phyloP scores from a whole-genome alignment of 257 asterid species.

The Verbena officinalis region DNA sequence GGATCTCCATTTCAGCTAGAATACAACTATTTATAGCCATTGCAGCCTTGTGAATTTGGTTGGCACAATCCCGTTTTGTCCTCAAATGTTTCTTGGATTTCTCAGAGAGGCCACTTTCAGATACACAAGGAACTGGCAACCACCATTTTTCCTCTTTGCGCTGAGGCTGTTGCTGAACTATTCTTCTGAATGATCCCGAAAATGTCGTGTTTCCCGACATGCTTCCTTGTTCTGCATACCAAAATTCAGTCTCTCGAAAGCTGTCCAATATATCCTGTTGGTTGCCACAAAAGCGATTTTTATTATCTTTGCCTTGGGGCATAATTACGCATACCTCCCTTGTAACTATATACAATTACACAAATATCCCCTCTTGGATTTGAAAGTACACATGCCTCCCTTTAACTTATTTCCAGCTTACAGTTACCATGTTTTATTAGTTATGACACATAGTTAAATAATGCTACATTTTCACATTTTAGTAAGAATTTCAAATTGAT shows the following conservation, averaged over 20 bases:
- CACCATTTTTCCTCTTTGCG: conserved; percentile 88
- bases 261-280: conserved; percentile 76
- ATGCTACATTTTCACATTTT: no score
- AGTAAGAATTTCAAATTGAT: no score
- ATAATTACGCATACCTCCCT: no score
- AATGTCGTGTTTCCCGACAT: conserved; percentile 55
- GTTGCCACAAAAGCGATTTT: conserved; percentile 24
- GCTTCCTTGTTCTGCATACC: conserved; percentile 94
- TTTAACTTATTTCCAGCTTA: no score
- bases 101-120: conserved; percentile 67
- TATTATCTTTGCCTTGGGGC: conserved; percentile 5
- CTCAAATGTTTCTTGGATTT: conserved; percentile 56
- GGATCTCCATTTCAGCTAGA: conserved; percentile 85
- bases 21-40: conserved; percentile 76
- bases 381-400: no score
- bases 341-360: no score
- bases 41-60: conserved; percentile 92
- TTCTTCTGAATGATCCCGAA: conserved; percentile 76
- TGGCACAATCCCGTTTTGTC: conserved; percentile 69
- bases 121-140: conserved; percentile 82
- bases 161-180: conserved; percentile 61
- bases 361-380: no score
- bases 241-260: conserved; percentile 74
- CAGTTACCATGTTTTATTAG: no score
- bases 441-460: no score